Conservation (phyloP, 441 rosid genomes). For the Omphalea diandra region DNA sequence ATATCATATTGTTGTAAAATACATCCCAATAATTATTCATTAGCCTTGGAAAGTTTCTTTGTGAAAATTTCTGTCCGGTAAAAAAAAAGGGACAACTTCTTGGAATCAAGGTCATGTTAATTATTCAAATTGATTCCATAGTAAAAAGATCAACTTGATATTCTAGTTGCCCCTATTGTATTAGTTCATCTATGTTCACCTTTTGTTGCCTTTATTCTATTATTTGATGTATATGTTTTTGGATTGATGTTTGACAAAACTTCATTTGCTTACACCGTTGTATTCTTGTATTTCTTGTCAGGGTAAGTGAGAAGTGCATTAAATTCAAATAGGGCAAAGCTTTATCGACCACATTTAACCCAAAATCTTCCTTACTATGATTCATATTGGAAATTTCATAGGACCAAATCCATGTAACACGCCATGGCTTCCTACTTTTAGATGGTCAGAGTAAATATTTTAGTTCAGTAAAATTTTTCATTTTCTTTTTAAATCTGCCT, state of each 20-base stretch:
- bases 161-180: background rate
- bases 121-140: too few species aligned
- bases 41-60: too few species aligned
- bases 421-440: background rate
- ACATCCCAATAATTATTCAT: too few species aligned
- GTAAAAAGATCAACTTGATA: too few species aligned
- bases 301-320: background rate
- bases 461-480: background rate
- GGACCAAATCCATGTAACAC: background rate
- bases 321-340: background rate
- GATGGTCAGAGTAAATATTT: background rate
- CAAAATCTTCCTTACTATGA: background rate
- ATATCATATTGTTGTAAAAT: too few species aligned
- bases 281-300: background rate
- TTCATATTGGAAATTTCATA: background rate
- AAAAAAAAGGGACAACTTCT: too few species aligned
- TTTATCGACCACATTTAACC: background rate
- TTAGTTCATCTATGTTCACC: background rate
- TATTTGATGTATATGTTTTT: background rate
- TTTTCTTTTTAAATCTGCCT: too few species aligned
- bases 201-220: background rate
- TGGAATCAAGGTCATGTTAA: too few species aligned
- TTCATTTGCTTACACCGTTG: background rate
- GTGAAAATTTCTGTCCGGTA: too few species aligned
- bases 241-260: background rate